A percentile compares a stretch with the other conserved stretches of the same genome.
These are phyloP conservation scores for Vanrija pseudolonga DNA, from an alignment of 1,284 basidiomycete genomes.

Conservation along the genomic window DNA sequence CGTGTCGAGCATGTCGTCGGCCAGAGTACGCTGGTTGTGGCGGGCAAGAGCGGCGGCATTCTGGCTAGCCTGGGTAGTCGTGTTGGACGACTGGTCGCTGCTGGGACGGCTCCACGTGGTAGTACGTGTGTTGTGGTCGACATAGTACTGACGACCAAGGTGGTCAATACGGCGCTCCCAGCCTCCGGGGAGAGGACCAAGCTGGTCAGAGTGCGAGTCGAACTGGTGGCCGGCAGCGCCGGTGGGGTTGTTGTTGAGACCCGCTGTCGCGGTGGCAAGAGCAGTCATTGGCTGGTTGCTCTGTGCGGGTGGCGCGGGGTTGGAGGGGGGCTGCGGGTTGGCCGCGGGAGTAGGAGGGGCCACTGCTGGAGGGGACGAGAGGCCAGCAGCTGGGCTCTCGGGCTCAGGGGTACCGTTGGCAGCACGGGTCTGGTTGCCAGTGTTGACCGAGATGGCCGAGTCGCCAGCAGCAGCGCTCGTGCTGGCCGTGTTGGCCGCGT, in stretches of 20 bases:
- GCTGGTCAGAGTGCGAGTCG: slow-evolving; percentile 72
- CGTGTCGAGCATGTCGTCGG: slow-evolving; percentile 72
- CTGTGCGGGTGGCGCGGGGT: background rate
- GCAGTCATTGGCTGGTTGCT: slow-evolving; percentile 38
- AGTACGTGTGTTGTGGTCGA: slow-evolving; percentile 86
- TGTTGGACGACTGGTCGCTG: slow-evolving; percentile 49
- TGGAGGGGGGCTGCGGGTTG: background rate
- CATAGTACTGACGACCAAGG: slow-evolving; percentile 84
- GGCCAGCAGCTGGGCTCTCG: slow-evolving; percentile 11
- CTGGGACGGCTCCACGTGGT: slow-evolving; percentile 85
- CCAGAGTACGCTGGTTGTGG: slow-evolving; percentile 70
- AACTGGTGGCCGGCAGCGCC: slow-evolving; percentile 62
- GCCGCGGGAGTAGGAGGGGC: slow-evolving; percentile 5
- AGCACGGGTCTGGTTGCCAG: slow-evolving; percentile 35
- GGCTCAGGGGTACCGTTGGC: slow-evolving; percentile 20
- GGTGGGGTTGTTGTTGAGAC: slow-evolving; percentile 30
- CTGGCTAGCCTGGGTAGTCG: slow-evolving; percentile 53
- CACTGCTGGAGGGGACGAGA: slow-evolving; percentile 44
- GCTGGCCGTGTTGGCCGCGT: slow-evolving; percentile 39
- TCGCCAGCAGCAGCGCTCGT: slow-evolving; percentile 19
- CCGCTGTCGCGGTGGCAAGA: slow-evolving; percentile 46
- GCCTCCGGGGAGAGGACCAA: slow-evolving; percentile 74
- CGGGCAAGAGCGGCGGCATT: slow-evolving; percentile 68
- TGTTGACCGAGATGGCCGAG: slow-evolving; percentile 33
- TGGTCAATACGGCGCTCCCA: slow-evolving; percentile 93